A percentile compares a stretch with the other conserved stretches of the same genome.
These are phyloP conservation scores for Sugiyamaella neomexicana DNA, from an alignment of 1,139 yeast genomes.

Conservation along the genomic window DNA sequence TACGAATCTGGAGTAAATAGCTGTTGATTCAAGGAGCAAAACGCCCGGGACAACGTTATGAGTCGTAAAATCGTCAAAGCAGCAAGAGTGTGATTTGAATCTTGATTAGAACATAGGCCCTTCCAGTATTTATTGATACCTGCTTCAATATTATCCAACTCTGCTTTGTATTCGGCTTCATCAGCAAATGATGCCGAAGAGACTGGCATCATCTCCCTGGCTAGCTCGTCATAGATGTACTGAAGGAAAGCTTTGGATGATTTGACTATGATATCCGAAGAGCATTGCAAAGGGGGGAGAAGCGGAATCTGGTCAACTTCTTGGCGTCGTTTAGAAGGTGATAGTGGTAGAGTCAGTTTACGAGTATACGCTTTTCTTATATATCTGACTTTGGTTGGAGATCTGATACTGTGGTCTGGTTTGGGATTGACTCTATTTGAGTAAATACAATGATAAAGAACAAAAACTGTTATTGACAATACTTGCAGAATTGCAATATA, in stretches of 20 bases:
- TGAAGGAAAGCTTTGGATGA: slow-evolving; percentile 2
- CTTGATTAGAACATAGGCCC: not conserved
- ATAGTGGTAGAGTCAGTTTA: slow-evolving; percentile 1
- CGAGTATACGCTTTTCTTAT: not conserved
- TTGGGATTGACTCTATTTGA: not conserved
- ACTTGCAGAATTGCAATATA: slow-evolving; percentile 3
- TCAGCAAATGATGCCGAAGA: slow-evolving; percentile 3
- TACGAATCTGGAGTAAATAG: not conserved
- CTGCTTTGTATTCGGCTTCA: slow-evolving; percentile 6
- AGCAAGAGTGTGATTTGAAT: not conserved
- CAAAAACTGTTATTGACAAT: slow-evolving; percentile 1
- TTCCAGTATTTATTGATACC: slow-evolving; percentile 3
- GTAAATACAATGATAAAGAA: not conserved
- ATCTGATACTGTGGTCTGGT: not conserved
- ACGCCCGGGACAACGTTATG: slow-evolving; percentile 2
- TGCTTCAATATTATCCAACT: slow-evolving; percentile 1
- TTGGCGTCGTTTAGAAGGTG: slow-evolving; percentile 4
- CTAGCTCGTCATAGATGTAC: not conserved
- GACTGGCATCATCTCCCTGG: slow-evolving; percentile 2
- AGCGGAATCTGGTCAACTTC: slow-evolving; percentile 4
- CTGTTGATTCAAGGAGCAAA: not conserved
- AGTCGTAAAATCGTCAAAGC: slow-evolving; percentile 2
- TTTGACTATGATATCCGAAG: not conserved
- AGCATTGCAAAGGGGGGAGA: not conserved
- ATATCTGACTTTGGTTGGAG: slow-evolving; percentile 7